phyloP scores from a whole-genome alignment of 116 monocot genomes.

The Phalaenopsis hybrid region DNA sequence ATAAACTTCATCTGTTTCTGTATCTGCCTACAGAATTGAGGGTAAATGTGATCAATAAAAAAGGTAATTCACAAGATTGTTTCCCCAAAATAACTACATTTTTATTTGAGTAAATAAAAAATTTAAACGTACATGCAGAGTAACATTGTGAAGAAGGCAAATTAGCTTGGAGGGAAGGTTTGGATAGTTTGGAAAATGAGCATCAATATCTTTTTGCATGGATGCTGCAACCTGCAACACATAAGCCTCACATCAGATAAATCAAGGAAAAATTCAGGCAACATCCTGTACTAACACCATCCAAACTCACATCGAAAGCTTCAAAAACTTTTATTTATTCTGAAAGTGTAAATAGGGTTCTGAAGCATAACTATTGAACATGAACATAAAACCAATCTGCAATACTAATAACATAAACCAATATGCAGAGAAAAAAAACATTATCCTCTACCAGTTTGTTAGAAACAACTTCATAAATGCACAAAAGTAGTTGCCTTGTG shows the following conservation, averaged over 20 bases:
- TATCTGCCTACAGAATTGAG: conserved; percentile 54
- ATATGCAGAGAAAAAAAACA: neutral
- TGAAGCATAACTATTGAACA: neutral
- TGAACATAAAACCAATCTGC: neutral
- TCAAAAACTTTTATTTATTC: neutral
- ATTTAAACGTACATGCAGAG: conserved; percentile 55
- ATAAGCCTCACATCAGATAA: neutral
- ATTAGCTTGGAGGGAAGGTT: conserved; percentile 84
- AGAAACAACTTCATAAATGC: neutral
- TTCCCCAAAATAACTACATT: neutral
- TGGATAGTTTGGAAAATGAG: conserved; percentile 67
- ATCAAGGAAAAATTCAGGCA: neutral
- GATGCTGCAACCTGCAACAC: conserved; percentile 73
- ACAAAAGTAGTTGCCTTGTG: neutral
- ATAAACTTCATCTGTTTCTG: conserved; percentile 90
- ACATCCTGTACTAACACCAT: neutral
- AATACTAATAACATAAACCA: neutral
- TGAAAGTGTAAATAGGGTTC: neutral
- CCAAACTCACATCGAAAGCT: neutral
- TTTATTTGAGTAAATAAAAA: neutral
- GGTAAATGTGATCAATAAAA: neutral
- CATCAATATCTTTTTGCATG: conserved; percentile 70
- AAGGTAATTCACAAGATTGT: neutral
- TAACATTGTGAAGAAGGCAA: conserved; percentile 76
- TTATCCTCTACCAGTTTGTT: neutral